A percentile compares a stretch with the other conserved stretches of the same genome.
phyloP scores from a whole-genome alignment of 495 filamentous ascomycete genomes.

The Talaromyces stipitatus region DNA sequence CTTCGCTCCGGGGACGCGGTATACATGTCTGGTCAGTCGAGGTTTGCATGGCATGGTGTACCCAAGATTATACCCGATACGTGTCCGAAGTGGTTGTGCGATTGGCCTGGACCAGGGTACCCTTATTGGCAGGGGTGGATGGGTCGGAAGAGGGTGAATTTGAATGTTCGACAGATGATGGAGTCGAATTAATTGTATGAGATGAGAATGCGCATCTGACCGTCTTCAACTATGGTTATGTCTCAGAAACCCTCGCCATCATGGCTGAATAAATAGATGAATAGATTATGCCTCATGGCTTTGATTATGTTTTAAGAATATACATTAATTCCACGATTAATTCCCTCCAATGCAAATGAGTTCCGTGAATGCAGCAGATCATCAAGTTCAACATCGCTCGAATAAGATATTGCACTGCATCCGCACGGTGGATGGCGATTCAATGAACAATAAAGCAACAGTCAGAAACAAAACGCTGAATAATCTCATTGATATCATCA shows the following conservation, averaged over 20 bases:
- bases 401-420: neutral
- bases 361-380: neutral
- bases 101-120: conserved; percentile 61
- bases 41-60: conserved; percentile 93
- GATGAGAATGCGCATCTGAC: neutral
- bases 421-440: neutral
- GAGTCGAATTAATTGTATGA: conserved; percentile 27
- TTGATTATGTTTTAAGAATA: neutral
- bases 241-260: neutral
- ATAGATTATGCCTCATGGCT: neutral
- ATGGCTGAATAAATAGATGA: neutral
- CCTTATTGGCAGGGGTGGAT: conserved; percentile 78
- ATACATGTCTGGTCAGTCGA: conserved; percentile 67
- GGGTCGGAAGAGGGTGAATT: conserved; percentile 72
- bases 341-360: neutral
- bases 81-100: conserved; percentile 63
- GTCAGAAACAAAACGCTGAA: neutral
- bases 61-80: conserved; percentile 70
- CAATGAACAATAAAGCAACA: neutral
- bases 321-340: neutral
- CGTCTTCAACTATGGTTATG: too few relatives aligned
- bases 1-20: conserved; percentile 75
- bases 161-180: conserved; percentile 89
- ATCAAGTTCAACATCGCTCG: neutral
- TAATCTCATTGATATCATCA: neutral